phyloP scores from a whole-genome alignment of 2,329 filamentous ascomycete species.

The Trichophyton mentagrophytes region DNA sequence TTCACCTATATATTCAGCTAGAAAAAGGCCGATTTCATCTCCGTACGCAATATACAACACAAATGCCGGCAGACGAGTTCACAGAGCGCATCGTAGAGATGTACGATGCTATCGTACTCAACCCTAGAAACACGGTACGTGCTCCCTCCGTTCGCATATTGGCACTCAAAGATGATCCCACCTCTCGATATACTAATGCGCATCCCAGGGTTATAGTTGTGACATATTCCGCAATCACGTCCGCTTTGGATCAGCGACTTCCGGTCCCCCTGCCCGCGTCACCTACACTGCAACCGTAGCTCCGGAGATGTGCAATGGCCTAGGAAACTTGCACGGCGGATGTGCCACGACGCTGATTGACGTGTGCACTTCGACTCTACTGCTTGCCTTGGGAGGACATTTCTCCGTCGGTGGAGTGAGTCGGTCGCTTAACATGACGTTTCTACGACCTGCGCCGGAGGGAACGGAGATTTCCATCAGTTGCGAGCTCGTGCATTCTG shows the following conservation, averaged over 20 bases:
- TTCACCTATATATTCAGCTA: not conserved
- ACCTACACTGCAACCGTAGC: slow-evolving; percentile 49
- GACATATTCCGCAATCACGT: slow-evolving; percentile 20
- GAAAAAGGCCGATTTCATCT: too few relatives aligned
- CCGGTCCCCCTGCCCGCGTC: slow-evolving; percentile 23
- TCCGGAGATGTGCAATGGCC: slow-evolving; percentile 73
- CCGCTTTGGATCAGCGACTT: slow-evolving; percentile 28
- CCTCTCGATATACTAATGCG: not conserved
- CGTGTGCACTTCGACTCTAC: slow-evolving; percentile 42
- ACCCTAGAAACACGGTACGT: not conserved
- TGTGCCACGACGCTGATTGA: slow-evolving; percentile 57
- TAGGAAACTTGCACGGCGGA: slow-evolving; percentile 89
- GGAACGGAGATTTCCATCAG: slow-evolving; percentile 43
- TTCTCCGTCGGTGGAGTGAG: slow-evolving; percentile 53
- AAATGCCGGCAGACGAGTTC: not conserved
- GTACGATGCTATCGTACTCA: not conserved
- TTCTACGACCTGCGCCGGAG: slow-evolving; percentile 48
- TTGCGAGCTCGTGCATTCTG: slow-evolving; percentile 46
- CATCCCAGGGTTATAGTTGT: slow-evolving; percentile 22
- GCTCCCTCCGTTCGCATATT: not conserved
- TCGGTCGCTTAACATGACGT: slow-evolving; percentile 54
- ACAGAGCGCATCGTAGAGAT: slow-evolving; percentile 4
- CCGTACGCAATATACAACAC: not conserved
- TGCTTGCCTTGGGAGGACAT: slow-evolving; percentile 47
- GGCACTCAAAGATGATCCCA: not conserved